Conservation (phyloP, 176 grass and related monocot genomes). For the Musa troglodytarum region DNA sequence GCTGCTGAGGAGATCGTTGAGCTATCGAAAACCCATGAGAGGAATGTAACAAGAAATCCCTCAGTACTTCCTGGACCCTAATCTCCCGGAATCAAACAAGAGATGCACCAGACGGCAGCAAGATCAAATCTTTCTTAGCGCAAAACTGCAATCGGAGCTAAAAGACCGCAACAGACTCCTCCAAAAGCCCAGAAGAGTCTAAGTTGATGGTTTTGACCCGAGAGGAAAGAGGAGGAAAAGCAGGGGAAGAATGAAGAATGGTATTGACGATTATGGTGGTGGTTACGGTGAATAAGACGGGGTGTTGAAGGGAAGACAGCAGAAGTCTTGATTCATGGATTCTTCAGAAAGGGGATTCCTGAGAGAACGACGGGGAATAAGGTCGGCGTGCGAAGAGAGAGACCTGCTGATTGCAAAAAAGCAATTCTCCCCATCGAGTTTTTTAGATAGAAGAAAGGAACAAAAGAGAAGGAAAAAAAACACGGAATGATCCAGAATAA, state of each 20-base stretch:
- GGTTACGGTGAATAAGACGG: neutral
- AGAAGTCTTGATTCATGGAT: slow-evolving; percentile 30
- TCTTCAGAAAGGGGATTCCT: slow-evolving; percentile 24
- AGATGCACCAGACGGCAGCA: neutral
- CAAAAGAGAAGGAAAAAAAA: no score
- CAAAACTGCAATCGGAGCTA: neutral
- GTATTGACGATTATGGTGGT: neutral
- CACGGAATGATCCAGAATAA: slow-evolving; percentile 11
- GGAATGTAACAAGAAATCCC: neutral
- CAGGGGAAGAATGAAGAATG: neutral
- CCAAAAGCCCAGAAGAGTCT: neutral
- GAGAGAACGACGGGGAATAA: slow-evolving; percentile 27
- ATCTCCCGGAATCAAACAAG: neutral
- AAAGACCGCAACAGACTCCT: neutral
- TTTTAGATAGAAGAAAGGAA: neutral
- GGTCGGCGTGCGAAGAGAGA: slow-evolving; percentile 6
- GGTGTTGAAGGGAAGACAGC: no score
- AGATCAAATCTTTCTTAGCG: neutral
- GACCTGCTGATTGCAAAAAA: slow-evolving; percentile 12
- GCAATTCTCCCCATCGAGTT: slow-evolving; percentile 18
- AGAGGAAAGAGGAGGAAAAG: neutral
- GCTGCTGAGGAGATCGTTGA: neutral
- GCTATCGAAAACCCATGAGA: neutral
- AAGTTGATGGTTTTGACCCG: neutral
- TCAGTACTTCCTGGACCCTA: neutral